A percentile compares a stretch with the other conserved stretches of the same genome.
Conservation (phyloP, 2,329 filamentous ascomycete genomes). For the Chaetoscypha palmicola region DNA sequence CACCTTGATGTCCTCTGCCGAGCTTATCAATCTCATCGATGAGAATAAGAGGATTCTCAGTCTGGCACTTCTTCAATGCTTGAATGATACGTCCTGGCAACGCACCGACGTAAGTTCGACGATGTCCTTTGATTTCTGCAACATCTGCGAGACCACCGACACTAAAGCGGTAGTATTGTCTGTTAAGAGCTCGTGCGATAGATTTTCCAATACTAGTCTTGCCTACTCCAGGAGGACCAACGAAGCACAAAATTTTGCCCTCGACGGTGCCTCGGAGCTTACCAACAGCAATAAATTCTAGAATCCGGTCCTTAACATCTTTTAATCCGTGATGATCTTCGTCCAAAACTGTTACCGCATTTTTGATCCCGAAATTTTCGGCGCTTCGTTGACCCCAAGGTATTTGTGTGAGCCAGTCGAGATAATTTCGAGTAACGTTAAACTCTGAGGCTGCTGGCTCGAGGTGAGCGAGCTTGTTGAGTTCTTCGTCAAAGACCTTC, state of each 20-base stretch:
- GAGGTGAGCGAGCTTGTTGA: conserved; percentile 92
- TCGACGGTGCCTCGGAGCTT: conserved; percentile 96
- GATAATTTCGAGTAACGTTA: conserved; percentile 95
- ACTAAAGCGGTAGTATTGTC: conserved; percentile 97
- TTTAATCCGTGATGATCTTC: conserved; percentile 96
- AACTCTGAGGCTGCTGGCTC: conserved; percentile 96
- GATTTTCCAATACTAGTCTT: conserved; percentile 99
- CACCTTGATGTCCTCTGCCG: conserved; percentile 89
- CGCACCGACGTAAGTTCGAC: conserved; percentile 92
- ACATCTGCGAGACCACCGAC: conserved; percentile 96
- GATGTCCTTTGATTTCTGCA: conserved; percentile 96
- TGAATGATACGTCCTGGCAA: conserved; percentile 95
- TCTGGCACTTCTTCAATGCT: conserved; percentile 97
- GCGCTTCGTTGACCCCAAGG: conserved; percentile 94
- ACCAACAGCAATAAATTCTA: conserved; percentile 97
- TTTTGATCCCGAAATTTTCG: conserved; percentile 92
- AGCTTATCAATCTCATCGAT: conserved; percentile 99
- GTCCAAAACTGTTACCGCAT: conserved; percentile 84
- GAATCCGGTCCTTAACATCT: conserved; percentile 95
- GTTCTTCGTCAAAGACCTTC: conserved; percentile 96
- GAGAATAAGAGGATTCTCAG: conserved; percentile 90
- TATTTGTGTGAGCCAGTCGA: conserved; percentile 98
- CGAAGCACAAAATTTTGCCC: conserved; percentile 96
- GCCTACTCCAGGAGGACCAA: conserved; percentile 92
- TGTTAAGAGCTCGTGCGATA: conserved; percentile 86